phyloP scores from a whole-genome alignment of 202 grass and related monocot species.

The Digitaria exilis region DNA sequence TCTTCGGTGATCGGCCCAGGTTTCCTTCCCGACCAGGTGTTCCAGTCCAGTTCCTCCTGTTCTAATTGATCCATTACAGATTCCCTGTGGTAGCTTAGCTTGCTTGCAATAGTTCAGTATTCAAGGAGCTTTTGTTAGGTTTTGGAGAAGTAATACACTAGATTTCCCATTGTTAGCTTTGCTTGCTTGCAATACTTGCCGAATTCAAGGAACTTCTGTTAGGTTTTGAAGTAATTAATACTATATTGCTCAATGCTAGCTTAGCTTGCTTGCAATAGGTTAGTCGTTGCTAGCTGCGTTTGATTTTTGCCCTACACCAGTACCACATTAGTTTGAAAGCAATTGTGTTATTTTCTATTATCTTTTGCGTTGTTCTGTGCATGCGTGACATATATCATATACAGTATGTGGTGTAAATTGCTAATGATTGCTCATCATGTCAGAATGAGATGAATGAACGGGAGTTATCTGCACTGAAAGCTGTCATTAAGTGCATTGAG shows the following conservation, averaged over 20 bases:
- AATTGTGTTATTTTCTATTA: neutral
- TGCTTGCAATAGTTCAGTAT: neutral
- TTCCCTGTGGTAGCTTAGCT: neutral
- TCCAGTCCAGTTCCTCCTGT: too few relatives aligned
- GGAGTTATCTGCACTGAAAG: slow-evolving; percentile 79
- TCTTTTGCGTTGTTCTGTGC: neutral
- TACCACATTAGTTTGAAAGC: neutral
- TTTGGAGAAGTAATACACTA: neutral
- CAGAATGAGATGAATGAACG: slow-evolving; percentile 89
- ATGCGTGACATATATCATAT: neutral
- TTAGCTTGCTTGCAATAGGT: slow-evolving; percentile 5
- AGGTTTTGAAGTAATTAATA: slow-evolving; percentile 23
- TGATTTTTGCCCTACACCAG: neutral
- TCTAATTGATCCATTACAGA: too few relatives aligned
- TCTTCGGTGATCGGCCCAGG: too few relatives aligned
- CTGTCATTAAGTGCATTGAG: slow-evolving; percentile 83
- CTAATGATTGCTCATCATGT: slow-evolving; percentile 18
- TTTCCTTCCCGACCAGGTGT: too few relatives aligned
- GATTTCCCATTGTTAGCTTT: neutral
- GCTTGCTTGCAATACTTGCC: neutral
- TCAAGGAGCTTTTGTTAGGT: too few relatives aligned
- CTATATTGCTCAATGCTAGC: neutral
- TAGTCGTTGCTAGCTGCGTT: neutral
- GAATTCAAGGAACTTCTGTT: too few relatives aligned
- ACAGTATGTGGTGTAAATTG: neutral